Evolutionary conservation across 2,329 filamentous ascomycete genomes (phyloP), one percentile per base, ranked within the genome.

Genomic region (Cadophora luteo-olivacea): DNA sequence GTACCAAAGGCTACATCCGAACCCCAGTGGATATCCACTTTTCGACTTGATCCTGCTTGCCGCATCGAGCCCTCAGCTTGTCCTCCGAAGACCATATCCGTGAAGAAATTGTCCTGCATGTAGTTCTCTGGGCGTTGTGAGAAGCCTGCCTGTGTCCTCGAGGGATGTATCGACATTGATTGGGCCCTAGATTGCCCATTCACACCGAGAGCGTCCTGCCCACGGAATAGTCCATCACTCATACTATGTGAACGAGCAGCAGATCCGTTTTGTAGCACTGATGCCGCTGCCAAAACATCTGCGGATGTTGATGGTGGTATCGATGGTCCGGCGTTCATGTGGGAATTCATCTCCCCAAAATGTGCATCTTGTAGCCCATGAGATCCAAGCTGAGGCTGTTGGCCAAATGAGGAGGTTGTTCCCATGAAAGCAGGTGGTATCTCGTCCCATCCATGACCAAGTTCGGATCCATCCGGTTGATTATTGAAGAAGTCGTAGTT

Each of bases 371-470:
- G 61, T 33, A 74, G 8, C 19, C 68, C 68, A 52, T 75, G 71
- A 9, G 66, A 58, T 22, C 66, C 69, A 8, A 70, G 62, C 36
- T 71, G 70, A n/a, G 75, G 69, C 66, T 75, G 75, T 61, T 87
- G 84, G 22, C 88, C 88, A 71, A 87, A 86, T 3, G 88, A 90
- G 24, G 89, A 90, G 0, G 86, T 82, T 14, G 89, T 87, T 62
- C 89, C 89, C 80, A 92, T 86, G 72, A 91, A 88, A 61, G 84
- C 84, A 1, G 89, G 89, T 5, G 89, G 89, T 24, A 91, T 80
- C 68, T 88, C 86, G 58, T 83, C 78, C 86, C 86, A 89, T 66
- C 81, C 80, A 51, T 83, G 74, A 77, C 84, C 72, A 82, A 85
- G 72, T 82, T 81, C 48, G 84, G 80, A 70, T 11, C 84, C 82